Evolutionary conservation across 495 filamentous ascomycete species (phyloP).

Genomic region (Echria macrotheca): DNA sequence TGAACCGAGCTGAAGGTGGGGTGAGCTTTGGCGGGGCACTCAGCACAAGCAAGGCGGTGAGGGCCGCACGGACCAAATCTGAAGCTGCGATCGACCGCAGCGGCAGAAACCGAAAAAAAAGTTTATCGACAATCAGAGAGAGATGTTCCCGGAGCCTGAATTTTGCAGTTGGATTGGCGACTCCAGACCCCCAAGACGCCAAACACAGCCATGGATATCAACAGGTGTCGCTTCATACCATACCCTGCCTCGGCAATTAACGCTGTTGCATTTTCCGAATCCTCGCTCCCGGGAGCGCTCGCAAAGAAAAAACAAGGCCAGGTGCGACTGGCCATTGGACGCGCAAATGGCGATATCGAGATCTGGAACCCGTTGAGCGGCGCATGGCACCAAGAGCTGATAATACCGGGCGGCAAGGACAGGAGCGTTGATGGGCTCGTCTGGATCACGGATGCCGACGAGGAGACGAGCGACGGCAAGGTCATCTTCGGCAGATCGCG

Average conservation of each 20-base stretch:
- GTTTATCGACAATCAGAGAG: slow-evolving; percentile 17
- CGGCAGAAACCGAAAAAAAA: slow-evolving; percentile 37
- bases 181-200: slow-evolving; percentile 15
- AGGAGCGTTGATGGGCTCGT: slow-evolving; percentile 83
- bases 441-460: slow-evolving; percentile 84
- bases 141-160: no score
- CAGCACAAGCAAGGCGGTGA: slow-evolving; percentile 2
- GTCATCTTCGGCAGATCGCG: slow-evolving; percentile 67
- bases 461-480: slow-evolving; percentile 54
- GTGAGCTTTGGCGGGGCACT: neutral
- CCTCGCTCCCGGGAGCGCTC: slow-evolving; percentile 55
- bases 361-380: slow-evolving; percentile 93
- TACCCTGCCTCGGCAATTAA: slow-evolving; percentile 92
- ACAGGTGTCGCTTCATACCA: slow-evolving; percentile 94
- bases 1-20: neutral
- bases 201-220: slow-evolving; percentile 88
- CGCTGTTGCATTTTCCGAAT: slow-evolving; percentile 86
- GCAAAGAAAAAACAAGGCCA: slow-evolving; percentile 41
- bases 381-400: slow-evolving; percentile 83
- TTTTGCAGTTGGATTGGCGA: slow-evolving; percentile 7
- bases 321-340: slow-evolving; percentile 79
- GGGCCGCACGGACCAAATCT: slow-evolving; percentile 26
- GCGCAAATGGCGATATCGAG: slow-evolving; percentile 94
- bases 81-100: slow-evolving; percentile 21
- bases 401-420: slow-evolving; percentile 77